A percentile compares a stretch with the other conserved stretches of the same genome.
Evolutionary conservation across 352 stramenopile genomes (phyloP).

Genomic region (Blastocystis hominis): DNA sequence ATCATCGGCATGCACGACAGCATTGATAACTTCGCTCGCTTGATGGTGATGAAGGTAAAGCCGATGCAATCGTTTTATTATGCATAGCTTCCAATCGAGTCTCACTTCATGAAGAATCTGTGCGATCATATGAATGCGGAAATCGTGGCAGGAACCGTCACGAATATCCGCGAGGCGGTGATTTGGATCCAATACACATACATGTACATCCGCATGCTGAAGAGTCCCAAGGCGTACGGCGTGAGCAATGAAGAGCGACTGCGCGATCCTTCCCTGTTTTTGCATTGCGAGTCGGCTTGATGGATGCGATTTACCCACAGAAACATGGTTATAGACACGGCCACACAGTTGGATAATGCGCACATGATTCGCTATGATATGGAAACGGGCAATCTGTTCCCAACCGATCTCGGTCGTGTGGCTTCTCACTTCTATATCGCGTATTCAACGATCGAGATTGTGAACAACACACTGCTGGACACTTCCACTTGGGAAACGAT

Average conservation of each 20-base stretch:
- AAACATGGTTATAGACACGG: slow-evolving; percentile 64
- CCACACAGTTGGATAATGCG: slow-evolving; percentile 63
- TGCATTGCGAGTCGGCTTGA: slow-evolving; percentile 59
- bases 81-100: slow-evolving; percentile 88
- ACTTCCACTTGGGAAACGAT: slow-evolving; percentile 53
- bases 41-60: slow-evolving; percentile 57
- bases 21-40: slow-evolving; percentile 62
- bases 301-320: background rate
- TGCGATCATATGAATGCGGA: slow-evolving; percentile 97
- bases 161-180: slow-evolving; percentile 85
- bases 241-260: slow-evolving; percentile 82
- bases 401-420: slow-evolving; percentile 85
- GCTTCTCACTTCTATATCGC: slow-evolving; percentile 98
- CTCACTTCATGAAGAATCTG: slow-evolving; percentile 90
- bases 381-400: slow-evolving; percentile 75
- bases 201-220: slow-evolving; percentile 93
- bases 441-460: slow-evolving; percentile 89
- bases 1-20: slow-evolving; percentile 91
- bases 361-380: slow-evolving; percentile 75
- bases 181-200: slow-evolving; percentile 96
- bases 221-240: slow-evolving; percentile 93
- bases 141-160: slow-evolving; percentile 93
- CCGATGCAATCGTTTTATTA: background rate
- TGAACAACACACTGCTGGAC: slow-evolving; percentile 82
- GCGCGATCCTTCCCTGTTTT: slow-evolving; percentile 74